Conservation (phyloP, 495 filamentous ascomycete genomes). For the Aspergillus steynii region DNA sequence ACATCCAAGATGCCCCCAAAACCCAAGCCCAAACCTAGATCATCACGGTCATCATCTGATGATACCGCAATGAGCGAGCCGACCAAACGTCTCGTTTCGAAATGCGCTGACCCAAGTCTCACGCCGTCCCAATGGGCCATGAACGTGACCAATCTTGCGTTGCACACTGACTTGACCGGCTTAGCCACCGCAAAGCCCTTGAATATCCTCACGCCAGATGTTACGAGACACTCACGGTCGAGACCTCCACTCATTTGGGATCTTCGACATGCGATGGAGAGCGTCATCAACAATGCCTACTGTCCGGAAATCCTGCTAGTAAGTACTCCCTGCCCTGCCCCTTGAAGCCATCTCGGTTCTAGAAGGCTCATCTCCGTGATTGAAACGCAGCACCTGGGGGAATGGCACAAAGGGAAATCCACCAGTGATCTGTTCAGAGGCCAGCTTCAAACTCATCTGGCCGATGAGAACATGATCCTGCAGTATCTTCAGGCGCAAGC, state of each 20-base stretch:
- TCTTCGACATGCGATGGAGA: neutral
- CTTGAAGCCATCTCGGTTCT: neutral
- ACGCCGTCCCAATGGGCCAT: neutral
- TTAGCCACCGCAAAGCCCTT: neutral
- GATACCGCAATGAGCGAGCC: neutral
- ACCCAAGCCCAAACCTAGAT: too few species aligned
- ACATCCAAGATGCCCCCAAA: neutral
- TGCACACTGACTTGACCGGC: neutral
- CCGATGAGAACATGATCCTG: neutral
- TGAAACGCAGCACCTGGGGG: neutral
- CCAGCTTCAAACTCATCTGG: neutral
- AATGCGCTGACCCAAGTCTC: neutral
- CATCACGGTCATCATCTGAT: neutral
- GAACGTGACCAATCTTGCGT: neutral
- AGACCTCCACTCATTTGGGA: neutral
- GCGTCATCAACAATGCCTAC: neutral
- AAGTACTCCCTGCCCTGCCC: neutral
- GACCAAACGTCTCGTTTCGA: neutral
- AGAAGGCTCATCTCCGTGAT: neutral
- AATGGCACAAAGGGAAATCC: neutral
- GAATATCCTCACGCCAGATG: neutral
- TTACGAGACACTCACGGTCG: neutral
- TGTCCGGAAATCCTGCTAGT: neutral
- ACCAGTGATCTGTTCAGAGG: neutral
- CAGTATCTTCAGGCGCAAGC: neutral